Conservation (phyloP, 192 early-diverging fungal genomes). For the Anaeromyces robustus region DNA sequence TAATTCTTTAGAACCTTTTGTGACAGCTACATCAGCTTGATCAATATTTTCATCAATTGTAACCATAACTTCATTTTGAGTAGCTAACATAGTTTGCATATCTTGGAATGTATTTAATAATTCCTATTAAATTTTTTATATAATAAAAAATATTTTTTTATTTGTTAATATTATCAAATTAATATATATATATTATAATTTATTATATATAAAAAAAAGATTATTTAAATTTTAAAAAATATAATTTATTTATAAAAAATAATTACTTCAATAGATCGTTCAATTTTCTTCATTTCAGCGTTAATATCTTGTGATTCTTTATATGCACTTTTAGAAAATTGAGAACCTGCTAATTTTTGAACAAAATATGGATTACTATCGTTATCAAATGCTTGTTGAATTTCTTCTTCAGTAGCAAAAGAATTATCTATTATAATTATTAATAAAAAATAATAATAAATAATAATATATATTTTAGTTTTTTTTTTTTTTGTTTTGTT, state of each 20-base stretch:
- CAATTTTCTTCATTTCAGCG: not conserved
- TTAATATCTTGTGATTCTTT: not conserved
- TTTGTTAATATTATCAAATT: too few relatives aligned
- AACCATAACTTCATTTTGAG: not conserved
- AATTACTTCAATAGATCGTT: not conserved
- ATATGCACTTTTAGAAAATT: not conserved
- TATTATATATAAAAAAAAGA: too few relatives aligned
- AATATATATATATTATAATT: too few relatives aligned
- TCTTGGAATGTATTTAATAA: not conserved
- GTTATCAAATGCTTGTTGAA: not conserved
- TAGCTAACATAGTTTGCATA: not conserved
- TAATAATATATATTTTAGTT: too few relatives aligned
- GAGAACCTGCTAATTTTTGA: not conserved
- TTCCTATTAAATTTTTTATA: not conserved
- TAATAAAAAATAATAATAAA: too few relatives aligned
- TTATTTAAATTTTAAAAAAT: too few relatives aligned
- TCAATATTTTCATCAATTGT: not conserved
- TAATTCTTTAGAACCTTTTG: not conserved
- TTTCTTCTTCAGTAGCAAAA: not conserved
- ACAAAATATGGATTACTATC: not conserved
- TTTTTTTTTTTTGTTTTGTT: too few relatives aligned
- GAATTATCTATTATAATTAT: not conserved
- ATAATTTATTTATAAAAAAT: too few relatives aligned
- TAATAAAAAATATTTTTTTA: too few relatives aligned
- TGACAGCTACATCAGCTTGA: not conserved